Evolutionary conservation across 306 rosid species (phyloP).

Genomic region (Vigna angularis): DNA sequence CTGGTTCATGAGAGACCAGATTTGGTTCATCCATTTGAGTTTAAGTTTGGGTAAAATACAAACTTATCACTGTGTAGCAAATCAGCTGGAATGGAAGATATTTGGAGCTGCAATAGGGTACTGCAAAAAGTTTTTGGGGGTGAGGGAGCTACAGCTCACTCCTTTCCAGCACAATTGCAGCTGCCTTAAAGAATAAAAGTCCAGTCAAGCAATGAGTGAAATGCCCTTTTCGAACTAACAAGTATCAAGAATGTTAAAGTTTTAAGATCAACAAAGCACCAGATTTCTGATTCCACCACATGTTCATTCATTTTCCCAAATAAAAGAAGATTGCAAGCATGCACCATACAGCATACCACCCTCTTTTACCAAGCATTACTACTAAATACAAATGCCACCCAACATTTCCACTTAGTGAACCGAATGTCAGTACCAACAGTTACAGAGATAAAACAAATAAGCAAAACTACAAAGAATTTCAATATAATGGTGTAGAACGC

Average conservation of each 20-base stretch:
- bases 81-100: no score
- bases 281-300: neutral
- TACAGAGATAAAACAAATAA: neutral
- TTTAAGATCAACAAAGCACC: neutral
- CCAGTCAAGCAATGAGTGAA: neutral
- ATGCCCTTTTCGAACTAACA: neutral
- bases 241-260: neutral
- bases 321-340: neutral
- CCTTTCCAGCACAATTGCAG: no score
- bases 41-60: no score
- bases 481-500: neutral
- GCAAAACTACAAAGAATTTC: neutral
- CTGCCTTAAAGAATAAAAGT: no score
- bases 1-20: no score
- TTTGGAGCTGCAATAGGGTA: no score
- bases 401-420: slow-evolving; percentile 1
- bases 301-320: neutral
- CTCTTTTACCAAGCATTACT: neutral
- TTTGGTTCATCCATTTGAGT: no score
- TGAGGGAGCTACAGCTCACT: no score
- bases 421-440: neutral
- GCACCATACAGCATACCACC: neutral
- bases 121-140: neutral
- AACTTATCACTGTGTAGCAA: no score
- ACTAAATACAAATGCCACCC: neutral